Evolutionary conservation across 2,329 filamentous ascomycete species (phyloP).

Genomic region (Shiraia sp.): DNA sequence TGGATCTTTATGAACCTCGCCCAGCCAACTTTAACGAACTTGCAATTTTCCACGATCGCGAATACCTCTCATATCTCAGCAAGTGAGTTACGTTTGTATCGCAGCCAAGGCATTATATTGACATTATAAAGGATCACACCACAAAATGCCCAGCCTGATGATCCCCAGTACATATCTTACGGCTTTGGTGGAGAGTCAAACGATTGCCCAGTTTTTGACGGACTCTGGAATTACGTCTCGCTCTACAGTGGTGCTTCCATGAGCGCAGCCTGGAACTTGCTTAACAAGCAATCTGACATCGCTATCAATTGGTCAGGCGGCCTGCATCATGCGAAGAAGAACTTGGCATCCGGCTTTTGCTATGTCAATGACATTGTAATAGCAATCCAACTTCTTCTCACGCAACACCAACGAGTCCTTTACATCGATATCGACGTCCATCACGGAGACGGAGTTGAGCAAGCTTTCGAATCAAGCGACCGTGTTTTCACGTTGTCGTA

Average conservation of each 20-base stretch:
- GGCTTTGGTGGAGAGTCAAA: conserved; percentile 73
- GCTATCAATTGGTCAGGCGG: conserved; percentile 98
- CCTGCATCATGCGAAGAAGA: conserved; percentile 93
- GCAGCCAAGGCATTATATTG: conserved; percentile 2
- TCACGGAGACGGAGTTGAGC: conserved; percentile 87
- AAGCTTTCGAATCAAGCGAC: conserved; percentile 88
- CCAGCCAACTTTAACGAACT: conserved; percentile 87
- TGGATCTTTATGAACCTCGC: conserved; percentile 89
- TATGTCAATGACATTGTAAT: conserved; percentile 99
- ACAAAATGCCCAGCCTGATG: conserved; percentile 49
- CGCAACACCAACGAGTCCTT: conserved; percentile 79
- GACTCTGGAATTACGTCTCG: conserved; percentile 91
- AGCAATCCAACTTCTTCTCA: conserved; percentile 84
- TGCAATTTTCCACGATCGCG: conserved; percentile 79
- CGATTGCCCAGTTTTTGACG: conserved; percentile 96
- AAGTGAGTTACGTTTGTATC: too few relatives aligned
- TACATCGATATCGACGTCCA: conserved; percentile 96
- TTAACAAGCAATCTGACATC: conserved; percentile 85
- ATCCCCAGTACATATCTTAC: conserved; percentile 61
- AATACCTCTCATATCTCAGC: conserved; percentile 87
- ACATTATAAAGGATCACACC: conserved; percentile 48
- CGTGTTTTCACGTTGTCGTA: conserved; percentile 92
- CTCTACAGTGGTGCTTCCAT: conserved; percentile 90
- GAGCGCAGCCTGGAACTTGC: conserved; percentile 87
- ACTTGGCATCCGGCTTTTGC: conserved; percentile 93